Evolutionary conservation across 2,329 filamentous ascomycete species (phyloP), one percentile per base, ranked within the genome.

Genomic region (Tympanopsis confertula): DNA sequence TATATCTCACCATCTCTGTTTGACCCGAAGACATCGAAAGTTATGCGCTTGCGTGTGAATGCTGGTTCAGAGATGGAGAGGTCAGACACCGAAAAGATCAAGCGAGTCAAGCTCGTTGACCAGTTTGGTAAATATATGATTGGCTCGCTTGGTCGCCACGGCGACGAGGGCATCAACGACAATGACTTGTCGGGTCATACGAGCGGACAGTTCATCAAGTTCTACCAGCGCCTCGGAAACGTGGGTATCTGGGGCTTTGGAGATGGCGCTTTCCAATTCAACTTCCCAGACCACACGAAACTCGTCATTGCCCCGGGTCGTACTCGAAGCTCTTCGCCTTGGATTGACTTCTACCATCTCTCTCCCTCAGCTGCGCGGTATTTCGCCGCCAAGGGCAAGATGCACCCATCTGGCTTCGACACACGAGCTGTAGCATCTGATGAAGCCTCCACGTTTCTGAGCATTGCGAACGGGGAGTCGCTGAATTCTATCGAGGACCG

Each of bases 101-200:
- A 63, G 45, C 56, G 62, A 17, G 55, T 69, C 20, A 63, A 59
- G 36, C 49, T 68, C 5, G 61, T 66, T 30, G 63, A 66, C 43
- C 65, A 67, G 38, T 68, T 69, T 40, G 65, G 63, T 15, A 66
- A 66, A 46, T 68, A 68, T 39, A 68, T 69, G 65, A 65, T 65
- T 42, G 63, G 65, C 33, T 58, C 58, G 12, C 51, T 66, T 35
- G 61, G 59, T 19, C 56, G 61, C 40, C 53, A 56, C 44, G 59
- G 53, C 2, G 55, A 58, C 35, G 58, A 60, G 20, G 53, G 42
- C n/a, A 22, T 22, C 4, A 17, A 26, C 7, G 14, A 19, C 12
- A 20, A 36, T n/a, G 35, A 39, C 13, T 13, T 19, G 10, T 7
- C 14, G 29, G 18, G 13, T 26, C 33, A 29, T 14, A 17, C 33